Evolutionary conservation across 2,329 filamentous ascomycete genomes (phyloP).

Genomic region (Monosporascus sp.): DNA sequence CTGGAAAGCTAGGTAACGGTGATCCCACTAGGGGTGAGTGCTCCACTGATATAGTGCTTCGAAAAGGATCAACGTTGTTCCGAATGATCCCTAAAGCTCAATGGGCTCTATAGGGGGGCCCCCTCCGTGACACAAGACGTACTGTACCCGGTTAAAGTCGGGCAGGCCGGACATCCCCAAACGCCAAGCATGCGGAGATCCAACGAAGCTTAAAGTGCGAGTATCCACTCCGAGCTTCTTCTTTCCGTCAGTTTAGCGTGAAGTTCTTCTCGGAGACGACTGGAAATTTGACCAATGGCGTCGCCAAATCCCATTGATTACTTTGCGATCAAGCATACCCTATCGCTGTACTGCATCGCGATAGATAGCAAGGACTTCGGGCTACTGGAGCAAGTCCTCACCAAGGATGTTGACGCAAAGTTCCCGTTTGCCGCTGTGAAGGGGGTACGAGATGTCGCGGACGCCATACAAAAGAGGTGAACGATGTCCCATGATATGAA

Average conservation of each 20-base stretch:
- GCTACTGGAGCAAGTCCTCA: constrained; percentile 5
- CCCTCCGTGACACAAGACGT: no score
- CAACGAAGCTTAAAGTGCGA: neutral
- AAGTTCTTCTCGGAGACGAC: neutral
- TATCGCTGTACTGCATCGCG: constrained; percentile 7
- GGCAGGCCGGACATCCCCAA: neutral
- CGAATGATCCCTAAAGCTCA: no score
- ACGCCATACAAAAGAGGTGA: neutral
- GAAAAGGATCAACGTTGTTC: no score
- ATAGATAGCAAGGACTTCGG: constrained; percentile 7
- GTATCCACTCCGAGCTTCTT: neutral
- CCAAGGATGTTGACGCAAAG: constrained; percentile 1
- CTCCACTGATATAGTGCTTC: no score
- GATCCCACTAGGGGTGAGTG: no score
- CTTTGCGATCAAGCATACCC: constrained; percentile 5
- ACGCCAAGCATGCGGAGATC: no score
- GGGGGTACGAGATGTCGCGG: constrained; percentile 2
- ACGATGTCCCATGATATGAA: neutral
- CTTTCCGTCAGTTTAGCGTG: neutral
- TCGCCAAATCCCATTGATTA: constrained; percentile 2
- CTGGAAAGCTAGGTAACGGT: no score
- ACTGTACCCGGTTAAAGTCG: neutral
- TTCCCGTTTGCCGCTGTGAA: constrained; percentile 3
- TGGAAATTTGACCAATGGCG: neutral
- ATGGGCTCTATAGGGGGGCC: no score